A percentile compares a stretch with the other conserved stretches of the same genome.
These are phyloP conservation scores for Xylaria flabelliformis DNA, from an alignment of 495 filamentous ascomycete species.

Conservation along the genomic window DNA sequence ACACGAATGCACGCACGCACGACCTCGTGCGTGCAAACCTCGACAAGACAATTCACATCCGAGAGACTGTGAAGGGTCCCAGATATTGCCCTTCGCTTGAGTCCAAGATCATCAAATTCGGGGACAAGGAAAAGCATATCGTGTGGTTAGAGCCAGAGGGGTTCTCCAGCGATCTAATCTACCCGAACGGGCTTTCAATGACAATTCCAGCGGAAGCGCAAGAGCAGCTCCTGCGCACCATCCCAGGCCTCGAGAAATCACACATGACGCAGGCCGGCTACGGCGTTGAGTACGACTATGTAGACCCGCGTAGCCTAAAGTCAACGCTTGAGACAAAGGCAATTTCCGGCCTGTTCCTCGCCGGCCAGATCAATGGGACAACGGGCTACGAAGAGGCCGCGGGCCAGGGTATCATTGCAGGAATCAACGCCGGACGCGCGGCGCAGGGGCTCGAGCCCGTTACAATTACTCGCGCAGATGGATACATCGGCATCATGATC, in stretches of 20 bases:
- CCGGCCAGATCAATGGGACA: slow-evolving; percentile 97
- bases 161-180: slow-evolving; percentile 87
- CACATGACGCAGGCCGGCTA: slow-evolving; percentile 96
- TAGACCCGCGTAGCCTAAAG: slow-evolving; percentile 87
- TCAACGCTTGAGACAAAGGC: slow-evolving; percentile 92
- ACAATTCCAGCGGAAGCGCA: slow-evolving; percentile 89
- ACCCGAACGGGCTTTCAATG: slow-evolving; percentile 97
- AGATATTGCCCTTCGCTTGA: slow-evolving; percentile 96
- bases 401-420: slow-evolving; percentile 90
- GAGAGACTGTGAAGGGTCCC: slow-evolving; percentile 92
- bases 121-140: slow-evolving; percentile 76
- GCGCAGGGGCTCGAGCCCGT: slow-evolving; percentile 68
- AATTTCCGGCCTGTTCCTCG: slow-evolving; percentile 87
- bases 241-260: slow-evolving; percentile 85
- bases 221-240: slow-evolving; percentile 79
- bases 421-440: slow-evolving; percentile 87
- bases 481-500: slow-evolving; percentile 98
- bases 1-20: slow-evolving; percentile 83
- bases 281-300: slow-evolving; percentile 98
- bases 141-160: slow-evolving; percentile 98
- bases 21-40: slow-evolving; percentile 86
- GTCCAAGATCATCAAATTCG: slow-evolving; percentile 91
- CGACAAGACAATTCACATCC: slow-evolving; percentile 92
- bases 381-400: slow-evolving; percentile 98
- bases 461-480: slow-evolving; percentile 79